A percentile compares a stretch with the other conserved stretches of the same genome.
phyloP scores from a whole-genome alignment of 129 eudicot species.

The Pulicaria dysenterica region DNA sequence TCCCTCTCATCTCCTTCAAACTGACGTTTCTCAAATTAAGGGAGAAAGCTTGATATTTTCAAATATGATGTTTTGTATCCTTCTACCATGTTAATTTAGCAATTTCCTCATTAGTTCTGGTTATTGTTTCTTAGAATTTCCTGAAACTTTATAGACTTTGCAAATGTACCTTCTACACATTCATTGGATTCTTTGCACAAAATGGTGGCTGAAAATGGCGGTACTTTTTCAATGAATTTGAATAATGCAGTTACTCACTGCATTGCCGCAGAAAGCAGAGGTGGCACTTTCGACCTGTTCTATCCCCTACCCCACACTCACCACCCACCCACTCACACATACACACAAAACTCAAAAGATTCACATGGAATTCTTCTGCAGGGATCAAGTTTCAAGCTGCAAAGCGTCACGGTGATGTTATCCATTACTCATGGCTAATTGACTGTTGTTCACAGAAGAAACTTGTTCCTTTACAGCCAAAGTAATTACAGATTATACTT shows the following conservation, averaged over 20 bases:
- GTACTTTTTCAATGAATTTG: constrained; percentile 94
- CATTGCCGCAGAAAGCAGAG: constrained; percentile 88
- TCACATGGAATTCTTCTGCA: constrained; percentile 23
- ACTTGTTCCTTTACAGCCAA: constrained; percentile 79
- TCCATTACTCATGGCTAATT: constrained; percentile 86
- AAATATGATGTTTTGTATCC: constrained; percentile 85
- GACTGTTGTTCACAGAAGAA: constrained; percentile 80
- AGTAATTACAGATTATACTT: constrained; percentile 40
- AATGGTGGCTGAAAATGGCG: constrained; percentile 90
- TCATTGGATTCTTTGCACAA: constrained; percentile 78
- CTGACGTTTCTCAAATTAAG: constrained; percentile 77
- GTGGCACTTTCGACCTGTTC: constrained; percentile 32
- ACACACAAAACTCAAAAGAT: background rate
- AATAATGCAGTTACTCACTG: constrained; percentile 88
- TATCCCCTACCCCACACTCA: constrained; percentile 15
- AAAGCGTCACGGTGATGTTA: constrained; percentile 82
- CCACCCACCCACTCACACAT: too few species aligned
- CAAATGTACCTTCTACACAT: constrained; percentile 64
- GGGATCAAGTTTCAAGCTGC: constrained; percentile 97
- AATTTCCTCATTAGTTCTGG: background rate
- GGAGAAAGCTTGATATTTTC: constrained; percentile 70
- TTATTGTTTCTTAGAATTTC: constrained; percentile 32
- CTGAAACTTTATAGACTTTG: constrained; percentile 74
- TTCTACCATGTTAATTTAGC: background rate
- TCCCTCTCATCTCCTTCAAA: constrained; percentile 81